These are phyloP conservation scores for Gossypium schwendimanii DNA, from an alignment of 441 rosid species.

Conservation along the genomic window DNA sequence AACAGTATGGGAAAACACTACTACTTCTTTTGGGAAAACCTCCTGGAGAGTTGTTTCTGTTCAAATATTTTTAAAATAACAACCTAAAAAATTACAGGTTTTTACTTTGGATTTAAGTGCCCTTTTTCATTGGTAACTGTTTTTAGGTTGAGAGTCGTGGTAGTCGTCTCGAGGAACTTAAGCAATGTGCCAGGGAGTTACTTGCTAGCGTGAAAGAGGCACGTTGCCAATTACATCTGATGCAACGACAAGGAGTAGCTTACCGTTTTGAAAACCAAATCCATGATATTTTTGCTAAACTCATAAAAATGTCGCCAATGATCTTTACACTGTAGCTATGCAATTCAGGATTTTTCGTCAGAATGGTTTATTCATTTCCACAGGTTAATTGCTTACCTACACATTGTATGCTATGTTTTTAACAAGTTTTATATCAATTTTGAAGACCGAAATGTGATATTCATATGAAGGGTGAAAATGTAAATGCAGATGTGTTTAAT, in stretches of 20 bases:
- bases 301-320: background rate
- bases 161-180: background rate
- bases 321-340: constrained; percentile 6
- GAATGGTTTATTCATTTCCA: background rate
- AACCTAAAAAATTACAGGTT: too few species aligned
- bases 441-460: background rate
- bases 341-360: background rate
- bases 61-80: too few species aligned
- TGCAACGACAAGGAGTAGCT: background rate
- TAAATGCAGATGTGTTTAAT: background rate
- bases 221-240: background rate
- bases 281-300: background rate
- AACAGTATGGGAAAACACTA: too few species aligned
- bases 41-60: too few species aligned
- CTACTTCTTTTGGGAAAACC: too few species aligned
- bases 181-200: background rate
- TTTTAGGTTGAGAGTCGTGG: background rate
- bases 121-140: background rate
- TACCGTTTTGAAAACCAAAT: background rate
- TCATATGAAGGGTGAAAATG: background rate
- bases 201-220: background rate
- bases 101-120: background rate
- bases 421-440: background rate
- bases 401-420: background rate
- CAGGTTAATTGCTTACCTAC: background rate